Conservation (phyloP, 2,329 filamentous ascomycete genomes). For the Domatiomyces globalis region DNA sequence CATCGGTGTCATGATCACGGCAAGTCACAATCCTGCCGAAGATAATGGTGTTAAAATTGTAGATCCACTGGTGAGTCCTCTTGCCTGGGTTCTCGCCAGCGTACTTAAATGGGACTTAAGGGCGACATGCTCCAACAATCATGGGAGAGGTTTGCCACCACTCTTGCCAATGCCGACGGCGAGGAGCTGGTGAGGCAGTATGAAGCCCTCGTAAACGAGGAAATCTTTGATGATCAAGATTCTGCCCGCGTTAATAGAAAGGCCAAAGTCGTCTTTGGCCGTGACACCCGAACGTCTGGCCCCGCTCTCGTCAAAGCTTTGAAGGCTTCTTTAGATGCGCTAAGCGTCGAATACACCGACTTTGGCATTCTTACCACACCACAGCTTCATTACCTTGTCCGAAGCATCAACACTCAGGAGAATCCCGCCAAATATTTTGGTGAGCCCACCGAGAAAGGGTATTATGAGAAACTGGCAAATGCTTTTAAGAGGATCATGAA, state of each 20-base stretch:
- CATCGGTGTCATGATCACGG: slow-evolving; percentile 93
- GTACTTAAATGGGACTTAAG: background rate
- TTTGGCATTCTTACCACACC: slow-evolving; percentile 88
- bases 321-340: slow-evolving; percentile 62
- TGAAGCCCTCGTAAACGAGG: slow-evolving; percentile 56
- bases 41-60: slow-evolving; percentile 95
- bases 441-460: slow-evolving; percentile 74
- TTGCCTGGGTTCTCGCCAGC: background rate
- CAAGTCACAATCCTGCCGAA: slow-evolving; percentile 76
- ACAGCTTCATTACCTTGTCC: slow-evolving; percentile 93
- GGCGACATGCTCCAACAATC: slow-evolving; percentile 39
- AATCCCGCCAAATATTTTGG: slow-evolving; percentile 71
- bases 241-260: slow-evolving; percentile 28
- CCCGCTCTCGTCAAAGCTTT: slow-evolving; percentile 68
- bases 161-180: slow-evolving; percentile 68
- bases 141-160: slow-evolving; percentile 82
- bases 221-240: slow-evolving; percentile 43
- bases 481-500: slow-evolving; percentile 77
- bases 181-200: slow-evolving; percentile 68
- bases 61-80: slow-evolving; percentile 59
- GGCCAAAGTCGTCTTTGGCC: slow-evolving; percentile 73
- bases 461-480: slow-evolving; percentile 79
- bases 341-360: slow-evolving; percentile 61
- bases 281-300: slow-evolving; percentile 87
- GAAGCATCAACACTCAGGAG: slow-evolving; percentile 83